Evolutionary conservation across 768 basidiomycete species (phyloP).

Genomic region (Trametes maxima): DNA sequence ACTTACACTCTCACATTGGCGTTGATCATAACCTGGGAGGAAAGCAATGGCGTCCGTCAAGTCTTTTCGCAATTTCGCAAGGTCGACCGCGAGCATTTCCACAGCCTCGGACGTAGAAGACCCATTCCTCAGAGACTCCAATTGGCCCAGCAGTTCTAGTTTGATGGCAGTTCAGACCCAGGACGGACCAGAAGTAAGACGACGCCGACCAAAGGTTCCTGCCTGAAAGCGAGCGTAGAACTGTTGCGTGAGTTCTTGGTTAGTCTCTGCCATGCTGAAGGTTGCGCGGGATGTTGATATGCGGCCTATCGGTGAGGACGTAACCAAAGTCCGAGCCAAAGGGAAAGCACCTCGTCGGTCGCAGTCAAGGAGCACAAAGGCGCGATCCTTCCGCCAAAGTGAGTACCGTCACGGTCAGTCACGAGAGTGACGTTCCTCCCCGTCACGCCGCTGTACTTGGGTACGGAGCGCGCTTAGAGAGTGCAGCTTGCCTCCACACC

Average conservation of each 20-base stretch:
- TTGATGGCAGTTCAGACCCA: constrained; percentile 11
- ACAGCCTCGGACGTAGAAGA: constrained; percentile 34
- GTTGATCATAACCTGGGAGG: constrained; percentile 74
- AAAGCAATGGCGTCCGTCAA: constrained; percentile 65
- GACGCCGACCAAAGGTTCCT: constrained; percentile 50
- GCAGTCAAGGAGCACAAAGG: constrained; percentile 16
- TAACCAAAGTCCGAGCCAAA: background rate
- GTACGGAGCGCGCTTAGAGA: background rate
- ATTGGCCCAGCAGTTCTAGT: constrained; percentile 51
- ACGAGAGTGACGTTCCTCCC: background rate
- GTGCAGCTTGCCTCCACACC: constrained; percentile 19
- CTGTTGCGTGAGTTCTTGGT: constrained; percentile 48
- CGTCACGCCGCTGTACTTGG: constrained; percentile 12
- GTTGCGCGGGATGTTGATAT: background rate
- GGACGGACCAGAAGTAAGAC: constrained; percentile 16
- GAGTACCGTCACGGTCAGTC: constrained; percentile 17
- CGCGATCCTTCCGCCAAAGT: background rate
- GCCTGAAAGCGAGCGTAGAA: constrained; percentile 56
- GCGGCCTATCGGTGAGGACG: background rate
- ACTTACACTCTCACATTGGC: constrained; percentile 68
- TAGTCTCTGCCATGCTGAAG: constrained; percentile 26
- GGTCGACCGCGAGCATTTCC: constrained; percentile 48
- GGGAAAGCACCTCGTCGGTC: constrained; percentile 18
- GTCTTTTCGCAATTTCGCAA: constrained; percentile 61
- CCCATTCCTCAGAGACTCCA: constrained; percentile 43